Evolutionary conservation across 2,329 filamentous ascomycete species (phyloP), one percentile per base, ranked within the genome.

Genomic region (Periconia sp.): DNA sequence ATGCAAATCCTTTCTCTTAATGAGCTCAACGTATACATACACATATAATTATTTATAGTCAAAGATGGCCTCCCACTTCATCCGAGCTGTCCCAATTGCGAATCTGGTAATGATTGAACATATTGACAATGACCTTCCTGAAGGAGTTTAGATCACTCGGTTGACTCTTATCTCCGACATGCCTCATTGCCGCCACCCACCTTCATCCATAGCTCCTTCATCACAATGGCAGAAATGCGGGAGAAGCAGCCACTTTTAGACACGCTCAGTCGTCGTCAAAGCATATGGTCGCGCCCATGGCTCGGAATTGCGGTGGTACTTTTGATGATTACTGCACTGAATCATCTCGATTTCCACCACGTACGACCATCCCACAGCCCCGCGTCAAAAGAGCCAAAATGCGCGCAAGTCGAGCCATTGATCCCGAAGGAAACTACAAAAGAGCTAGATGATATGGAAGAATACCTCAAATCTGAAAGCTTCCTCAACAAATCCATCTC

Each of bases 401-500:
- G 66, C 32, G 45, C 55, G 0, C 66, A 69, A 40, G 61, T 63
- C 4, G 48, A 56, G 3, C 63, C 63, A 2, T 39, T 68, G 2
- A 44, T 54, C n/a, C 65, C 65, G 8, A 34, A 40, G 4, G 43
- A 17, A 10, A 57, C 25, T 7, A 59, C 63, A 1, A 49, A 61
- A 46, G 57, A 61, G 40, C 35, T 69, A 34, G 56, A 65, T 24
- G 50, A 57, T 2, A 56, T 65, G 40, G 54, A 63, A 31, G 49
- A 45, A 7, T 68, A 62, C 30, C 46, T 69, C 9, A 40, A 43
- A 10, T 64, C 62, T 7, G 52, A 56, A 4, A 47, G 49, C 7
- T 69, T 68, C 36, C 56, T 56, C 12, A 55, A 65, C 31, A 46
- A 59, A 19, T 63, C 63, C 4, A 61, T 72, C n/a, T 45, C 56